Evolutionary conservation across 306 rosid genomes (phyloP).

Genomic region (Vicia villosa): DNA sequence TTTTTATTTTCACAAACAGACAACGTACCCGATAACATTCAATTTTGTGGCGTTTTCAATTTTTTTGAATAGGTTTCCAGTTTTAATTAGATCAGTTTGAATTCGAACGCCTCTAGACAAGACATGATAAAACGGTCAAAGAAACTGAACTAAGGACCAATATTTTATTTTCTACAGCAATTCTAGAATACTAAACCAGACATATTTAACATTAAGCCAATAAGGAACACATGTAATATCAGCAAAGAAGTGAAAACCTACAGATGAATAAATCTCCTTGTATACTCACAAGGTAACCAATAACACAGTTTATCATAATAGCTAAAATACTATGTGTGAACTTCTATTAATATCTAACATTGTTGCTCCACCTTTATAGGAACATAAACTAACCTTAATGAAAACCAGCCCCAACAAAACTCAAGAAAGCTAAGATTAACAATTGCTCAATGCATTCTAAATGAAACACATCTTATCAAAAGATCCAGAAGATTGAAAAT

Average conservation of each 20-base stretch:
- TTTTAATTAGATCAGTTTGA: no score
- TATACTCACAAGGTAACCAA: neutral
- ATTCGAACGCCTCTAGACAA: no score
- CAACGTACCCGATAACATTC: no score
- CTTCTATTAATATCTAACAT: conserved; percentile 1
- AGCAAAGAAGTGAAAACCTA: neutral
- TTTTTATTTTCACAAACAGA: no score
- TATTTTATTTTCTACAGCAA: neutral
- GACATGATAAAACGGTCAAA: neutral
- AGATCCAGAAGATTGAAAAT: neutral
- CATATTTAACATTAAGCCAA: neutral
- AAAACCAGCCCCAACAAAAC: conserved; percentile 1
- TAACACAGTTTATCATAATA: conserved; percentile 14
- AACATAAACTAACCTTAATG: neutral
- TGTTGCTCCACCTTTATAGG: neutral
- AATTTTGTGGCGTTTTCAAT: no score
- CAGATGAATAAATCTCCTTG: neutral
- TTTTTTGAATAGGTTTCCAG: no score
- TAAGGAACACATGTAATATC: neutral
- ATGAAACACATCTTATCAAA: neutral
- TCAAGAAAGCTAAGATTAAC: neutral
- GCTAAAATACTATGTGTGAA: neutral
- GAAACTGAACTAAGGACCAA: neutral
- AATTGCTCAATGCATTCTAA: neutral
- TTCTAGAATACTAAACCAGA: neutral